A percentile compares a stretch with the other conserved stretches of the same genome.
Conservation (phyloP, 345 rosid species). For the Hevea brasiliensis region DNA sequence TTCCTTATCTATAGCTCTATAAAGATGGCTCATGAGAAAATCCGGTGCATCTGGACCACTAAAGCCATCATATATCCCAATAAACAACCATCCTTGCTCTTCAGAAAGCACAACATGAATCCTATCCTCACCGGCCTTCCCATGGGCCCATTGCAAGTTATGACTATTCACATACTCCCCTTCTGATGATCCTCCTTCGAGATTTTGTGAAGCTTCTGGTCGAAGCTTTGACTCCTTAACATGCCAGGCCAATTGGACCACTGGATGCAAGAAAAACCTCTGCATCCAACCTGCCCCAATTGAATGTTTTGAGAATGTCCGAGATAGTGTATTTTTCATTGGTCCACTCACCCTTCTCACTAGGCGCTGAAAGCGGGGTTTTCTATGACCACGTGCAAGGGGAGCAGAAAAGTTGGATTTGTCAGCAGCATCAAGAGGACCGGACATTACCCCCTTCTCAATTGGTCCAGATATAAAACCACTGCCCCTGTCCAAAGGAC, state of each 20-base stretch:
- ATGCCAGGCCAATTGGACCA: conserved; percentile 67
- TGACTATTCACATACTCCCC: conserved; percentile 52
- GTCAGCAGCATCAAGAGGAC: conserved; percentile 84
- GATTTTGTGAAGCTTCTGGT: conserved; percentile 52
- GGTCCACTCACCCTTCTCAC: conserved; percentile 96
- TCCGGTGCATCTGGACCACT: conserved; percentile 99
- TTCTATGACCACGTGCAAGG: conserved; percentile 61
- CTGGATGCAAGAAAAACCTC: conserved; percentile 71
- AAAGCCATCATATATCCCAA: conserved; percentile 98
- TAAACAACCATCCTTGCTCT: conserved; percentile 95
- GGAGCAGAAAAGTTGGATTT: conserved; percentile 93
- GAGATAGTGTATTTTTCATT: conserved; percentile 66
- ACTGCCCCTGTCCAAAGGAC: conserved; percentile 78
- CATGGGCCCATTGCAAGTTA: conserved; percentile 98
- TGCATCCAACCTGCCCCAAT: conserved; percentile 77
- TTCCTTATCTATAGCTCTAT: conserved; percentile 83
- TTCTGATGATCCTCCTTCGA: conserved; percentile 60
- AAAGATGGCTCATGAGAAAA: conserved; percentile 82
- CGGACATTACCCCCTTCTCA: conserved; percentile 93
- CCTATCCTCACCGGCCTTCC: conserved; percentile 98
- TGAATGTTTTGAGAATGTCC: conserved; percentile 80
- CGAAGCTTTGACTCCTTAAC: conserved; percentile 64
- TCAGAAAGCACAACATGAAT: conserved; percentile 98
- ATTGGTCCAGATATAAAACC: conserved; percentile 98
- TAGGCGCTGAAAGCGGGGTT: conserved; percentile 62